Base-by-base conservation (phyloP, 2,329 filamentous ascomycete species). In the Monilinia fructicola region DNA sequence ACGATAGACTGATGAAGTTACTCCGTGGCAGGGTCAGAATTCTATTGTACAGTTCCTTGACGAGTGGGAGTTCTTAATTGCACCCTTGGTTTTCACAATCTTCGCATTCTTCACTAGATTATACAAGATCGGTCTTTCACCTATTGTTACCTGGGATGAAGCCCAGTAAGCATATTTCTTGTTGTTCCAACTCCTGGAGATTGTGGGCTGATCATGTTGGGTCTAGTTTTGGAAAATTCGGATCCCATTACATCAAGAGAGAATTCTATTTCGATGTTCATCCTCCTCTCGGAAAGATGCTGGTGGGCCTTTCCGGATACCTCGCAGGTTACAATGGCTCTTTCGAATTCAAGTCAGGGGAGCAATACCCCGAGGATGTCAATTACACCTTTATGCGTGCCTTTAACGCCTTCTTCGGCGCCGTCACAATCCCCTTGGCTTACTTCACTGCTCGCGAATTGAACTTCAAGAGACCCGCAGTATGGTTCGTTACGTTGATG, bases 191-290 rank as follows among this genome's bases (percentile, higher is more conserved):
- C 81, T 59, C 23, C 54, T 9, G 18, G 18, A 60, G 5, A 55
- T n/a, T 52, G 35, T 44, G 58, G 61, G 67, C 70, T 69, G 64
- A 70, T 38, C 56, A 67, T 61, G 72, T 40, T 28, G 64, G 38
- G 31, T 59, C 67, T 74, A 92, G 90, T 79, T 96, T 96, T 79
- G 92, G 92, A 77, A 99, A 99, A 82, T 99, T 99, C 79, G 95
- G 95, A 71, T 98, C 94, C 74, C 94, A 99, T 81, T 99, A 99
- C 79, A 89, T 99, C 77, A 97, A 99, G 80, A 92, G 94, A 79
- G 95, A 99, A 80, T 97, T 98, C 84, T 99, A 99, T 85, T 99
- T 99, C 81, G 92, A 96, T 84, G 83, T 96, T 67, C 92, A 96
- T 79, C 95, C 95, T 71, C 95, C 95, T 65, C 87, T 99, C 69